Evolutionary conservation across 129 eudicot species (phyloP), one percentile per base, ranked within the genome.

Genomic region (Chrysanthemum seticuspe): DNA sequence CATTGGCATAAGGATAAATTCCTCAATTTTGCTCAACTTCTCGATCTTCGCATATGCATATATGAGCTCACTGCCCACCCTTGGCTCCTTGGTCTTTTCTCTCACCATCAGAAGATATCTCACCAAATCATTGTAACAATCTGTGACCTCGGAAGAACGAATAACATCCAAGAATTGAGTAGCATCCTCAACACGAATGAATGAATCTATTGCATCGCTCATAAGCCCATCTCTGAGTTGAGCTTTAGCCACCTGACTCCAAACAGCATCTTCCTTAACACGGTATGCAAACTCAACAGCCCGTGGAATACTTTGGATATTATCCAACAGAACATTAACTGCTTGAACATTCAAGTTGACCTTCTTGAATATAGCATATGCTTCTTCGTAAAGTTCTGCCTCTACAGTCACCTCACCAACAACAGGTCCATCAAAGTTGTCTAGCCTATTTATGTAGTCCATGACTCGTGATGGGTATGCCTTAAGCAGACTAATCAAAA

Each of bases 211-310:
- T 13, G 99, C 99, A 80, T 95, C 97, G 19, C 96, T 86, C n/a
- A 95, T 96, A 11, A 95, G 72, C 60, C 99, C 99, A 8, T 91
- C 97, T 74, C 88, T 86, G 23, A 95, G 86, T 71, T 95, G 99
- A 78, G 99, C 97, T 84, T 86, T 95, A 60, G 94, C 99, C 68
- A 95, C 99, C 80, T 95, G 99, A 75, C 99, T 95, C 99, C 99
- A 95, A 15, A 91, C 97, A 67, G 92, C 94, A 85, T 95, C 99
- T 78, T 95, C 97, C 77, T 95, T 97, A 70, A 95, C 97, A 44
- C 99, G 99, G 79, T 82, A 95, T 2, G 99, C 99, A 84, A 95
- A 95, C 77, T 95, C 99, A 61, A 88, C 99, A 23, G 99, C 96
- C 4, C 97, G 97, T 69, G 90, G 85, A 60, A 95, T 86, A 64